phyloP scores from a whole-genome alignment of 2,329 filamentous ascomycete genomes.

The Exophiala xenobiotica region DNA sequence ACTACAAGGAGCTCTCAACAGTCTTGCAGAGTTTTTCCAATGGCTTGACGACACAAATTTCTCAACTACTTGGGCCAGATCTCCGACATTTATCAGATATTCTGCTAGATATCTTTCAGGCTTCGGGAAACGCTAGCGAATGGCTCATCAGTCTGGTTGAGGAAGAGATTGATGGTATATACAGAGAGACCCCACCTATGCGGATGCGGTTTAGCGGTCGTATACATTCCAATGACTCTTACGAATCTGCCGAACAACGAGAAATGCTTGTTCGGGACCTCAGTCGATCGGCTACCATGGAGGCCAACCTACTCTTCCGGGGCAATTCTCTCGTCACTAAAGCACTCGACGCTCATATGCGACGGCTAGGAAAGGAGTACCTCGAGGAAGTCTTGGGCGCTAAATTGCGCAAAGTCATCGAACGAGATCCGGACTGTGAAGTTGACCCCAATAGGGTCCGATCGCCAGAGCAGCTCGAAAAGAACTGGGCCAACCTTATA shows the following conservation, averaged over 20 bases:
- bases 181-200: constrained; percentile 73
- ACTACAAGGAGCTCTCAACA: constrained; percentile 80
- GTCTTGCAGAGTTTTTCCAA: constrained; percentile 81
- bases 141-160: constrained; percentile 94
- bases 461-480: constrained; percentile 68
- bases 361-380: constrained; percentile 87
- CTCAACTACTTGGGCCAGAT: constrained; percentile 65
- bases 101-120: constrained; percentile 83
- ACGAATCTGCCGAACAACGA: constrained; percentile 55
- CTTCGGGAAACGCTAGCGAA: constrained; percentile 76
- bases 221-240: constrained; percentile 61
- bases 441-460: constrained; percentile 82
- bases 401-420: constrained; percentile 84
- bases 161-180: constrained; percentile 92
- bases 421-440: constrained; percentile 87
- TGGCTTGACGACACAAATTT: constrained; percentile 80
- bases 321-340: constrained; percentile 94
- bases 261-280: constrained; percentile 64
- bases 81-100: constrained; percentile 31
- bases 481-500: constrained; percentile 79
- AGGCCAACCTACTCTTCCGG: constrained; percentile 91
- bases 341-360: constrained; percentile 93
- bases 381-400: constrained; percentile 82
- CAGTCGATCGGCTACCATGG: constrained; percentile 64
- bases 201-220: constrained; percentile 62